Conservation (phyloP, 495 filamentous ascomycete genomes). For the Aspergillus indologenus region DNA sequence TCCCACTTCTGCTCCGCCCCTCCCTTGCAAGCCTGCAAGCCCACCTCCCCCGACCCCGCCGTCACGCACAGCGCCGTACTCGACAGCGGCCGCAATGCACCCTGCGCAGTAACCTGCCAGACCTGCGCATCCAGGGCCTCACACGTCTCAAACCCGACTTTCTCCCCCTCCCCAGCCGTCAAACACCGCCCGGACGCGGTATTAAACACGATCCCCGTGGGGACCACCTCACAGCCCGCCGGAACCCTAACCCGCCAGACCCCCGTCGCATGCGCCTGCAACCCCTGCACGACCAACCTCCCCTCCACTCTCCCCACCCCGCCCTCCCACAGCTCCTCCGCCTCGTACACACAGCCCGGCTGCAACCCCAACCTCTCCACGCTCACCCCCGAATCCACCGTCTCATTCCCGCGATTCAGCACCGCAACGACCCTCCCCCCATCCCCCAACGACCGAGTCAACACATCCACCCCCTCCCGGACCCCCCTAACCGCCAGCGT, state of each 20-base stretch:
- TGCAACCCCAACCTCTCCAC: slow-evolving; percentile 25
- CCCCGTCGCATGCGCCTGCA: slow-evolving; percentile 29
- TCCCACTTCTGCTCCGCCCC: slow-evolving; percentile 22
- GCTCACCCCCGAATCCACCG: slow-evolving; percentile 17
- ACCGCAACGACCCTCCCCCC: slow-evolving; percentile 33
- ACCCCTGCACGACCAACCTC: slow-evolving; percentile 15
- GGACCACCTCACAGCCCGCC: slow-evolving; percentile 17
- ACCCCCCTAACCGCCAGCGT: slow-evolving; percentile 33
- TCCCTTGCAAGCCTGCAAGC: slow-evolving; percentile 16
- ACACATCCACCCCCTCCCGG: slow-evolving; percentile 29
- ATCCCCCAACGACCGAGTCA: slow-evolving; percentile 30
- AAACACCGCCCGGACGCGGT: slow-evolving; percentile 31
- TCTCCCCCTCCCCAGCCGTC: slow-evolving; percentile 18
- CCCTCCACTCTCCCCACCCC: slow-evolving; percentile 6
- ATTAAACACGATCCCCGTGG: slow-evolving; percentile 36
- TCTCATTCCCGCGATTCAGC: slow-evolving; percentile 28
- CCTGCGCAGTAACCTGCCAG: slow-evolving; percentile 23
- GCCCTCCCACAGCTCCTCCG: slow-evolving; percentile 26
- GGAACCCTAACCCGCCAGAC: slow-evolving; percentile 27
- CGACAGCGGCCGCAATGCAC: slow-evolving; percentile 25
- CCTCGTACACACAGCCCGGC: slow-evolving; percentile 18
- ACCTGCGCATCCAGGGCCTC: slow-evolving; percentile 22
- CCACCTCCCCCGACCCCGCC: slow-evolving; percentile 1
- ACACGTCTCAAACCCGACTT: slow-evolving; percentile 26
- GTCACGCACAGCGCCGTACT: slow-evolving; percentile 22